Evolutionary conservation across 2,329 filamentous ascomycete species (phyloP), one percentile per base, ranked within the genome.

Genomic region (Aspergillus ochraceus): DNA sequence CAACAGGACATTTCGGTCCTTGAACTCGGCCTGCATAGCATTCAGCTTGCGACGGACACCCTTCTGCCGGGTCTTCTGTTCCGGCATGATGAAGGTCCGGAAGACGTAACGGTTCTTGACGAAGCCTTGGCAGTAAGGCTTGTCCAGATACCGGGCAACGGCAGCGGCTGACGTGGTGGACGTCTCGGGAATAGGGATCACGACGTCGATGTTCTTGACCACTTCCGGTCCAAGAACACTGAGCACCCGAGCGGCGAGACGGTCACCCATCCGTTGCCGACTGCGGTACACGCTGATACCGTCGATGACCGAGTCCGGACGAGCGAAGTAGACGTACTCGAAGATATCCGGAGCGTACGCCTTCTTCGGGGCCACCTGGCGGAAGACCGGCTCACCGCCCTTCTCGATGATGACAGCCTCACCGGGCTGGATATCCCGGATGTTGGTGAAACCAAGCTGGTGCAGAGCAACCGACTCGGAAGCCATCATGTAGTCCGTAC

Each of bases 21-120:
- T 82, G 76, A 97, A 97, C 72, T 97, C 92, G 42, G 88, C 87
- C 26, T 88, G 86, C 77, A 97, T 96, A 20, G 93, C 87, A 61
- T 90, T 94, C 45, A 98, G 83, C 79, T 98, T 98, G 52, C 93
- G 86, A 4, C 94, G 88, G 10, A 98, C 92, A 66, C 91, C 90
- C 77, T 94, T 94, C 70, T 95, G 87, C 4, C 93, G 84, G 19
- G 88, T 85, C 66, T 86, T 86, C 75, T 97, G 93, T 29, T 89
- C 90, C 1, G 93, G 88, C 88, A 91, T 90, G 72, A 92, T 94
- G 74, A 94, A 95, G 0, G 91, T 96, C 53, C 91, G 86, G 82
- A 91, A 92, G 61, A 96, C 89, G 74, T 96, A 96, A 55, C 91
- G 85, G 76, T 96, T 96, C 83, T 95, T 96, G 64, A 96, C 88